Percentiles rank a stretch among this genome's conserved stretches.
These are phyloP conservation scores for Backusella australiensis DNA, from an alignment of 192 early-diverging fungal species.

Conservation along the genomic window DNA sequence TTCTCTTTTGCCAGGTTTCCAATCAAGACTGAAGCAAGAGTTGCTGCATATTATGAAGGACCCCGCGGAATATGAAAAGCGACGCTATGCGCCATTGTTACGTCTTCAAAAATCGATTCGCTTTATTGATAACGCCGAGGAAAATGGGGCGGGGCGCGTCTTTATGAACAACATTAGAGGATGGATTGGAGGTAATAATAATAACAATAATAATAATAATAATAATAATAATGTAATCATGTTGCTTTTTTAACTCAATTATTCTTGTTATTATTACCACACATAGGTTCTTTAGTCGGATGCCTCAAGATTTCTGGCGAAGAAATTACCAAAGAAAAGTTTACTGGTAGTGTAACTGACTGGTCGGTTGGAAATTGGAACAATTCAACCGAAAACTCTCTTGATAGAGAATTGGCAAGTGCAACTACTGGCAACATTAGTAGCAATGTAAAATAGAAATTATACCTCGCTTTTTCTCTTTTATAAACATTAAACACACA, in stretches of 20 bases:
- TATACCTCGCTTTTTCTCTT: background rate
- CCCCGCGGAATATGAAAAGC: slow-evolving; percentile 30
- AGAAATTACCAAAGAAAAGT: slow-evolving; percentile 67
- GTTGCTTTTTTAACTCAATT: too few relatives aligned
- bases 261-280: background rate
- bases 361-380: slow-evolving; percentile 51
- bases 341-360: slow-evolving; percentile 60
- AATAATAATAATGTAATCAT: too few relatives aligned
- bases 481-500: background rate
- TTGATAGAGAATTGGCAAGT: slow-evolving; percentile 6
- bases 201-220: too few relatives aligned
- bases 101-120: slow-evolving; percentile 49
- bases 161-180: slow-evolving; percentile 68
- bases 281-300: slow-evolving; percentile 66
- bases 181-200: slow-evolving; percentile 71
- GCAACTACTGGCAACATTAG: background rate
- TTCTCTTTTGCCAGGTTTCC: slow-evolving; percentile 71
- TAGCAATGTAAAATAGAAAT: background rate
- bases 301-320: slow-evolving; percentile 69
- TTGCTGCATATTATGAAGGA: slow-evolving; percentile 50
- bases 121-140: slow-evolving; percentile 50
- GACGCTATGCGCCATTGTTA: slow-evolving; percentile 46
- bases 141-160: slow-evolving; percentile 43
- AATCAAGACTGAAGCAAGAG: slow-evolving; percentile 58
- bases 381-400: background rate